Base-by-base conservation (phyloP, 2,329 filamentous ascomycete genomes). In the Colletotrichum filicis region DNA sequence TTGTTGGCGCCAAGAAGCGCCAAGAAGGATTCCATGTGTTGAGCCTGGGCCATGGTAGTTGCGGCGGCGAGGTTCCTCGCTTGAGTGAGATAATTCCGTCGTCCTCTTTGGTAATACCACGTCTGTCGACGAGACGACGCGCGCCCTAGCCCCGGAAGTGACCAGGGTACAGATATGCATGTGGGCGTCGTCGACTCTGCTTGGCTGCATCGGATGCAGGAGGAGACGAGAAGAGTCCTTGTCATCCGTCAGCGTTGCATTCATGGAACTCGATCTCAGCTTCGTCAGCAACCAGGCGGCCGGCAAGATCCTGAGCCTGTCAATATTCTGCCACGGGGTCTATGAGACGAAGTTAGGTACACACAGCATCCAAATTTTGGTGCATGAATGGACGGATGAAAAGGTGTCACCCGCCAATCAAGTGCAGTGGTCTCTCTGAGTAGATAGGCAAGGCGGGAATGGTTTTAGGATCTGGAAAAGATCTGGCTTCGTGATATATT, bases 231-330 rank as follows among this genome's bases (percentile, higher is more conserved):
- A 71, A 35, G 37, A 32, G 65, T 42, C 22, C 42, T 35, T 57
- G 32, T 58, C 30, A 46, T 69, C 70, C 53, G 59, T 69, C 70
- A 72, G 66, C 66, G 66, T 72, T 32, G 59, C 30, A 72, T 30
- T 22, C 42, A 55, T 59, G 24, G 63, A n/a, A 53, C 58, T 63
- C 42, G 30, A 22, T 64, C n/a, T 49, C 22, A 52, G 12, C 28
- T 12, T 69, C 42, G 42, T 72, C 55, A 72, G 59, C 59, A 63
- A 68, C 66, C 37, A 30, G 55, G 49, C 35, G 52, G 53, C 58
- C n/a, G 53, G 52, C 65, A 52, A 68, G 66, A 67, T 53, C 60
- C 53, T 42, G 53, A 72, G 58, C 49, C 57, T 68, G 28, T 57
- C 56, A 14, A 49, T 56, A 56, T n/a, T n/a, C 11, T n/a, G 24